Evolutionary conservation across 2,329 filamentous ascomycete species (phyloP).

Genomic region (Botrytis aclada): DNA sequence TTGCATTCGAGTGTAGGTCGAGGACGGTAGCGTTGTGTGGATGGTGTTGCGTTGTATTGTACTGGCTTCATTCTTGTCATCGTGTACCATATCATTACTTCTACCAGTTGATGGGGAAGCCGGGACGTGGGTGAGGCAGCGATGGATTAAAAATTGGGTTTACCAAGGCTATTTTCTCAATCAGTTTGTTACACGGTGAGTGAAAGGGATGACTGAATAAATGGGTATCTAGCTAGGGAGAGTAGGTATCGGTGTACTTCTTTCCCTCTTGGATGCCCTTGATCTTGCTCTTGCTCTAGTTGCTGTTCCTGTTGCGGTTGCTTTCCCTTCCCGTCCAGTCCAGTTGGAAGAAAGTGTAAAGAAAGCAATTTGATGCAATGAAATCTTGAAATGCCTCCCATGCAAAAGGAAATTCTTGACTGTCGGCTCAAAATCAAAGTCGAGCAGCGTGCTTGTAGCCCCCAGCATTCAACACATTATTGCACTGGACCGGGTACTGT

Average conservation of each 20-base stretch:
- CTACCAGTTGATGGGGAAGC: background rate
- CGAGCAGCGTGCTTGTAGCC: background rate
- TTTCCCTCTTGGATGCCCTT: background rate
- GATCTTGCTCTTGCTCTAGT: background rate
- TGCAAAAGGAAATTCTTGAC: background rate
- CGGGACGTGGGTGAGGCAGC: background rate
- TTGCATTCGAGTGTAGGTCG: background rate
- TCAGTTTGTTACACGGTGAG: background rate
- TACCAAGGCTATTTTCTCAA: background rate
- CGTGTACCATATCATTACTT: background rate
- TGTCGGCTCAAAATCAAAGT: background rate
- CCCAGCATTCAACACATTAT: background rate
- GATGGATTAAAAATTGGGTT: background rate
- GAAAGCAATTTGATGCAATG: background rate
- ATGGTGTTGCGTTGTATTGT: background rate
- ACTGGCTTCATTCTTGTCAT: background rate
- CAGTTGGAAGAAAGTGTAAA: background rate
- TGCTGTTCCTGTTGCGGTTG: background rate
- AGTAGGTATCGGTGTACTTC: background rate
- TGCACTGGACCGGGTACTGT: background rate
- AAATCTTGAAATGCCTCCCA: background rate
- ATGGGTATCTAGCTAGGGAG: background rate
- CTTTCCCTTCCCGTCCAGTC: background rate
- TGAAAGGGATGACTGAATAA: background rate
- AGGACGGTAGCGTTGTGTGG: background rate